Conservation (phyloP, 345 rosid species). For the Brassica cretica region DNA sequence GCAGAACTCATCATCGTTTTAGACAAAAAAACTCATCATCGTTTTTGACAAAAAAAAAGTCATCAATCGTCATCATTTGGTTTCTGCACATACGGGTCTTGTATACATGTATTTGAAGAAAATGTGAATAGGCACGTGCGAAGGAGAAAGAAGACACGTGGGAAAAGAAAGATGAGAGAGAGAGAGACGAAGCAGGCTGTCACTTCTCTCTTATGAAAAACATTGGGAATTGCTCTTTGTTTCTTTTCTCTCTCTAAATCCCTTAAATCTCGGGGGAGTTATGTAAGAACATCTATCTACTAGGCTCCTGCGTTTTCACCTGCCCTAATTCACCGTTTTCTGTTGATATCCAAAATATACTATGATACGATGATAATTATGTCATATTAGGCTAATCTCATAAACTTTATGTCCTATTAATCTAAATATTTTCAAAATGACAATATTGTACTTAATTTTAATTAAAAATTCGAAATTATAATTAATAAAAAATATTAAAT, state of each 20-base stretch:
- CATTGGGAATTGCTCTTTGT: slow-evolving; percentile 37
- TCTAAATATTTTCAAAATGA: no score
- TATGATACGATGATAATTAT: no score
- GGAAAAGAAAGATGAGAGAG: slow-evolving; percentile 9
- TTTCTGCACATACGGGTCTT: slow-evolving; percentile 8
- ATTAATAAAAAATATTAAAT: no score
- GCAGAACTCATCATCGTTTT: neutral
- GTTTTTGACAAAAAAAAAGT: neutral
- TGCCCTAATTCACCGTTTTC: slow-evolving; percentile 35
- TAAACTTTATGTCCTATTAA: no score
- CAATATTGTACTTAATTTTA: no score
- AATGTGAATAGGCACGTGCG: slow-evolving; percentile 22
- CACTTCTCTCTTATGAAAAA: slow-evolving; percentile 29
- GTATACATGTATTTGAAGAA: slow-evolving; percentile 15
- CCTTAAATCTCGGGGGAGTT: slow-evolving; percentile 43
- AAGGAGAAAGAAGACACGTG: slow-evolving; percentile 29
- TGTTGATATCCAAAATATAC: neutral
- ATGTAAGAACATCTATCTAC: slow-evolving; percentile 30
- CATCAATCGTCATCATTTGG: neutral
- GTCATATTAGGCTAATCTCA: no score
- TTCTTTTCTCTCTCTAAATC: slow-evolving; percentile 27
- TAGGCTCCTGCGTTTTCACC: slow-evolving; percentile 45
- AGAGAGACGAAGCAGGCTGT: slow-evolving; percentile 26
- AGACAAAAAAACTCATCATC: neutral
- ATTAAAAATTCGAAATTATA: no score